These are phyloP conservation scores for Cladosporium sp. DNA, from an alignment of 2,329 filamentous ascomycete genomes.

Conservation along the genomic window DNA sequence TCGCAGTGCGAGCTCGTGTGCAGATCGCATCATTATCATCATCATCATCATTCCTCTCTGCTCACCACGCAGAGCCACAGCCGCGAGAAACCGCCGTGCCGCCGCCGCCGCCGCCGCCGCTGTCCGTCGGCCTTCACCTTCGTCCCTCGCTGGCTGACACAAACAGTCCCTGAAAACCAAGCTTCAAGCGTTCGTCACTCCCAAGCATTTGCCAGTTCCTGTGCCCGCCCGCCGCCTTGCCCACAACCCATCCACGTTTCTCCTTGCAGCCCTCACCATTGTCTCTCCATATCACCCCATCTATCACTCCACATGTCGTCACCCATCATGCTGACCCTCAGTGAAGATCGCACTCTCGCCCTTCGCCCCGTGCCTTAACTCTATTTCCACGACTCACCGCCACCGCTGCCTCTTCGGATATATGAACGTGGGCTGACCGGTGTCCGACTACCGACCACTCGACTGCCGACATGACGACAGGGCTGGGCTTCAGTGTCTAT, in stretches of 20 bases:
- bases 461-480: constrained; percentile 9
- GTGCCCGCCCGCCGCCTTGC: not conserved
- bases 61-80: not conserved
- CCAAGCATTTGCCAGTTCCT: not conserved
- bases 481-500: constrained; percentile 17
- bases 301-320: constrained; percentile 11
- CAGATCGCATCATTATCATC: not conserved
- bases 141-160: too few species aligned
- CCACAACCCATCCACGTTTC: not conserved
- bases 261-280: not conserved
- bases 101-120: constrained; percentile 1
- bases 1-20: not conserved
- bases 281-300: not conserved
- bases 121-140: not conserved
- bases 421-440: not conserved
- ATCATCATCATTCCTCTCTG: too few species aligned
- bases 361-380: constrained; percentile 4
- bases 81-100: not conserved
- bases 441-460: not conserved
- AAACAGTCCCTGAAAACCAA: not conserved
- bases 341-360: constrained; percentile 4
- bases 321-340: constrained; percentile 7
- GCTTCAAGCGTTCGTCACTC: constrained; percentile 9
- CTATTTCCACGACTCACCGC: constrained; percentile 10
- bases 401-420: constrained; percentile 11